Evolutionary conservation across 148 eudicot genomes (phyloP), one percentile per base, ranked within the genome.

Genomic region (Dianthus caryophyllus): DNA sequence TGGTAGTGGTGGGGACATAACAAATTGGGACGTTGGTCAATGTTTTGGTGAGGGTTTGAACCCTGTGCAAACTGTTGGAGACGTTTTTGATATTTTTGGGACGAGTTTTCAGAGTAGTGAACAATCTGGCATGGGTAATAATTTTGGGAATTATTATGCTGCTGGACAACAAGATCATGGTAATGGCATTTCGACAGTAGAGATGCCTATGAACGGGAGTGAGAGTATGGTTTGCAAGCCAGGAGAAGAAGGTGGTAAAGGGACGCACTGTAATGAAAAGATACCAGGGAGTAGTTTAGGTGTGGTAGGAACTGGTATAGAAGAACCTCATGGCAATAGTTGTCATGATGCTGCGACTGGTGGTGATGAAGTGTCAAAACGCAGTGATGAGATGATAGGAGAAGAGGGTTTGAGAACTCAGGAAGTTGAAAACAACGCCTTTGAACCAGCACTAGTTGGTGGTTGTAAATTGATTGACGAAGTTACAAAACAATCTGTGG

Each of bases 31-130:
- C 44, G 50, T 43, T 16, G 66, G 66, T 16, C 24, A 16, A 44
- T 43, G 66, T 63, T 43, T 43, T 63, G 66, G 47, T 46, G 50
- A 63, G 36, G 66, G 21, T 43, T 44, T 63, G 66, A 63, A 44
- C 12, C 12, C 66, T 13, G 51, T 63, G 51, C 20, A 15, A 16
- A 25, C 33, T 63, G 66, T 63, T 44, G 66, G 50, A 49, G 66
- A 16, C 33, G 66, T 7, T 30, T 44, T 63, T 25, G 66, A 25
- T 63, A 24, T 63, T 8, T 26, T 7, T 44, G 66, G 15, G 43
- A 43, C 66, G 5, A 1, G 66, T 14, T 25, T 63, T 63, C 66
- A 63, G 18, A 30, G 66, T 24, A 26, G 66, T 63, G 66, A 44
- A 25, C 13, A 24, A 2, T 22, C 66, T 44, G 66, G 51, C 14